phyloP scores from a whole-genome alignment of 208 protist species.

The Leishmania guyanensis region DNA sequence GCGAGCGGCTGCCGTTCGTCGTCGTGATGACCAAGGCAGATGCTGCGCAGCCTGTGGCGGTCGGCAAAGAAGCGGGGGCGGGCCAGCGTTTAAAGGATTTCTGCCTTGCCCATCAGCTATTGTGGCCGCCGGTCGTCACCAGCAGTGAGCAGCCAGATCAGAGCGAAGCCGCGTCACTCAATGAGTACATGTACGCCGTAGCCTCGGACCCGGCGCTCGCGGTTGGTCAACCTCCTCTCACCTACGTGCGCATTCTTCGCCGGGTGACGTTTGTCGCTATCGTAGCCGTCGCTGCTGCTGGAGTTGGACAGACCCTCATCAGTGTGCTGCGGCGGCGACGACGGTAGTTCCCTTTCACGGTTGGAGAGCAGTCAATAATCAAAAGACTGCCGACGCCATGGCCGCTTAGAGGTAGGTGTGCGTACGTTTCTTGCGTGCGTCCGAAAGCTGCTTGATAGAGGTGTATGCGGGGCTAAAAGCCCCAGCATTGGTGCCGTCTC shows the following conservation, averaged over 20 bases:
- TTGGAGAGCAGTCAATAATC: neutral
- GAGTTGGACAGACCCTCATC: conserved; percentile 24
- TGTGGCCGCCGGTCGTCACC: conserved; percentile 85
- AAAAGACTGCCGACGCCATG: too few species aligned
- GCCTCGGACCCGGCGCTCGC: conserved; percentile 74
- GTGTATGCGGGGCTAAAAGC: too few species aligned
- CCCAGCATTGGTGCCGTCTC: neutral
- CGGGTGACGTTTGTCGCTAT: conserved; percentile 65
- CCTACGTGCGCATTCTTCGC: conserved; percentile 52
- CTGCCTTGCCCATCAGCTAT: conserved; percentile 55
- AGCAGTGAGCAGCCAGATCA: conserved; percentile 60
- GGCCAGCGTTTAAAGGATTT: conserved; percentile 30
- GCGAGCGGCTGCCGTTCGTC: conserved; percentile 60
- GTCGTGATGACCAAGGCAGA: conserved; percentile 87
- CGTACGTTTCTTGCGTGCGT: neutral
- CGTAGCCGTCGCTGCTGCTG: conserved; percentile 32
- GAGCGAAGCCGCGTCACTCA: conserved; percentile 58
- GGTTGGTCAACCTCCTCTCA: conserved; percentile 64
- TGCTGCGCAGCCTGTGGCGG: conserved; percentile 10
- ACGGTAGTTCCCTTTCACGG: neutral
- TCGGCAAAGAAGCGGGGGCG: neutral
- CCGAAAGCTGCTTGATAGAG: neutral
- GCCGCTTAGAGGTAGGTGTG: neutral
- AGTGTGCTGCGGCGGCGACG: conserved; percentile 15
- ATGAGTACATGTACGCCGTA: conserved; percentile 80